phyloP scores from a whole-genome alignment of 805 yeast genomes.

The Candida stauntonica region DNA sequence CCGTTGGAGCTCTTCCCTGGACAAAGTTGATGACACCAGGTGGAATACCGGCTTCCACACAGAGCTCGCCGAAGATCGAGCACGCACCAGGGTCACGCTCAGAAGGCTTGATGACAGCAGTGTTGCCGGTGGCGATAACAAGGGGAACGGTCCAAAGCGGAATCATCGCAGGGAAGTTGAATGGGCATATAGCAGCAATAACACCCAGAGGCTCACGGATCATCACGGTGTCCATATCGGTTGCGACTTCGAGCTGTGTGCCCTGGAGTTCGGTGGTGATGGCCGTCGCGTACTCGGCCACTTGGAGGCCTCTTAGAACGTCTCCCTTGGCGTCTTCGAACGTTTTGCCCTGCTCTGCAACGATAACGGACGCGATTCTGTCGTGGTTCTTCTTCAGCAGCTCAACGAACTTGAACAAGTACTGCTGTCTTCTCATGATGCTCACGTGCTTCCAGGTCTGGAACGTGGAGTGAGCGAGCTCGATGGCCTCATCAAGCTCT shows the following conservation, averaged over 20 bases:
- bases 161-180: constrained; percentile 82
- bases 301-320: constrained; percentile 72
- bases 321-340: constrained; percentile 73
- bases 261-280: constrained; percentile 64
- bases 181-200: constrained; percentile 75
- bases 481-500: constrained; percentile 62
- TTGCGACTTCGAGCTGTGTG: constrained; percentile 58
- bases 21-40: constrained; percentile 66
- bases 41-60: constrained; percentile 67
- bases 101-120: constrained; percentile 63
- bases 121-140: constrained; percentile 62
- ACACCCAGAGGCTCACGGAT: constrained; percentile 68
- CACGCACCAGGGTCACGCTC: constrained; percentile 81
- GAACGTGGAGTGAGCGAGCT: constrained; percentile 56
- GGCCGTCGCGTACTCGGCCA: constrained; percentile 70
- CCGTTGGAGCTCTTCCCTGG: constrained; percentile 70
- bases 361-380: constrained; percentile 58
- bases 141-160: constrained; percentile 54
- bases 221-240: constrained; percentile 75
- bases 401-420: constrained; percentile 63
- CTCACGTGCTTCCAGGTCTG: constrained; percentile 36
- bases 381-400: constrained; percentile 64
- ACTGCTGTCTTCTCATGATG: constrained; percentile 51
- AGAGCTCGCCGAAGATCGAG: constrained; percentile 63
- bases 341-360: constrained; percentile 73